phyloP scores from a whole-genome alignment of 164 flowering plant species.

The Platanus orientalis region DNA sequence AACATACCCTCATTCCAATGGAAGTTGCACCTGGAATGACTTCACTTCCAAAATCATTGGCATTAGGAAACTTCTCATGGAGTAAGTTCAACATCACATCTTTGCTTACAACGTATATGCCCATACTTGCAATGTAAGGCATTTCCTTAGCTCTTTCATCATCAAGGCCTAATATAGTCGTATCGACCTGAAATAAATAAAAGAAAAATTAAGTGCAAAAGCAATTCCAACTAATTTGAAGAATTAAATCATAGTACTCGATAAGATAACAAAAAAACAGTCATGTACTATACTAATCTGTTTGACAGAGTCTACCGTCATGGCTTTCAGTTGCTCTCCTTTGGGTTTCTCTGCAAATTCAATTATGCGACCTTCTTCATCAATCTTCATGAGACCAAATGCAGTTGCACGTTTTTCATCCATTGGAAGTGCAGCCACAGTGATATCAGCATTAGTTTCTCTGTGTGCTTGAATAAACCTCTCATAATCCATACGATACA shows the following conservation, averaged over 20 bases:
- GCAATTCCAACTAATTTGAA: neutral
- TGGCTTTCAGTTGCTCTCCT: slow-evolving; percentile 83
- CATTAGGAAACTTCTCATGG: slow-evolving; percentile 78
- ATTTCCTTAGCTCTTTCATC: slow-evolving; percentile 90
- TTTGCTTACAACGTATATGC: slow-evolving; percentile 95
- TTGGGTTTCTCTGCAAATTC: slow-evolving; percentile 85
- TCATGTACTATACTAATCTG: neutral
- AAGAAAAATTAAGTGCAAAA: neutral
- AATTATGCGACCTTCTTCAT: slow-evolving; percentile 81
- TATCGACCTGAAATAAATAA: slow-evolving; percentile 51
- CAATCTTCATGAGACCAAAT: slow-evolving; percentile 91
- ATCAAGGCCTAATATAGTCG: slow-evolving; percentile 82
- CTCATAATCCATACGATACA: slow-evolving; percentile 91
- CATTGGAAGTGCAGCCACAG: slow-evolving; percentile 93
- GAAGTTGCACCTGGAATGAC: slow-evolving; percentile 96
- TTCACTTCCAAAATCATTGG: slow-evolving; percentile 98
- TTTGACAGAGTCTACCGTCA: slow-evolving; percentile 43
- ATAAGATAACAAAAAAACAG: neutral
- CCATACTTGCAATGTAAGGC: slow-evolving; percentile 98
- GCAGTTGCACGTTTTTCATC: slow-evolving; percentile 83
- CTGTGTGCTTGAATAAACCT: slow-evolving; percentile 83
- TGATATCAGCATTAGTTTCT: slow-evolving; percentile 89
- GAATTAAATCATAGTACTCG: neutral
- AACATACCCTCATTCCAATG: slow-evolving; percentile 73
- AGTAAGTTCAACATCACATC: slow-evolving; percentile 81